These are phyloP conservation scores for Epithele typhae DNA, from an alignment of 768 basidiomycete species.

Conservation along the genomic window DNA sequence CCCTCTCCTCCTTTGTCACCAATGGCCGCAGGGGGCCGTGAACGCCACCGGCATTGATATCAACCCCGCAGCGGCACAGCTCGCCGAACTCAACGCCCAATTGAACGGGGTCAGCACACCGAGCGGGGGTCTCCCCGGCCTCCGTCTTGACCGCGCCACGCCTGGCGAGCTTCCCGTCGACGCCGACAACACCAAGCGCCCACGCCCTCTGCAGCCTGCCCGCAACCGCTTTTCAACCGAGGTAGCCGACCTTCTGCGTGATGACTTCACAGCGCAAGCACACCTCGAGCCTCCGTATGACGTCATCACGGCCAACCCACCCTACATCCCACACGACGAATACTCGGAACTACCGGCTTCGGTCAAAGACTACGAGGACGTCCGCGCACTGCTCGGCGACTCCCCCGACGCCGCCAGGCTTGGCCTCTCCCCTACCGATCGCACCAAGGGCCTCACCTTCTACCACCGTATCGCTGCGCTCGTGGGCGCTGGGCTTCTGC, in stretches of 20 bases:
- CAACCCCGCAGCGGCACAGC: conserved; percentile 49
- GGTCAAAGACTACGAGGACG: conserved; percentile 79
- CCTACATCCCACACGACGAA: conserved; percentile 72
- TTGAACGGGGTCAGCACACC: conserved; percentile 19
- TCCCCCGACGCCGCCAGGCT: neutral
- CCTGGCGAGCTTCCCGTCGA: neutral
- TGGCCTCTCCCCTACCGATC: conserved; percentile 19
- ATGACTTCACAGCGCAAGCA: conserved; percentile 18
- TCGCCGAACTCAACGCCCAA: conserved; percentile 43
- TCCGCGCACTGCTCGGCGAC: conserved; percentile 76
- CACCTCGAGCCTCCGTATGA: conserved; percentile 47
- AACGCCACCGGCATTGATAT: conserved; percentile 66
- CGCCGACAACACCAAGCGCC: neutral
- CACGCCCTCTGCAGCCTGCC: neutral
- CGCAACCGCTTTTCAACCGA: conserved; percentile 34
- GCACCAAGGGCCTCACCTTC: conserved; percentile 52
- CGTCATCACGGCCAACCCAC: conserved; percentile 80
- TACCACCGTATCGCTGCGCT: conserved; percentile 70
- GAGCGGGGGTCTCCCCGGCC: no score
- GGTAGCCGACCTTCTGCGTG: conserved; percentile 39
- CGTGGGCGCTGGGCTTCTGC: conserved; percentile 49
- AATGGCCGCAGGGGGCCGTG: conserved; percentile 52
- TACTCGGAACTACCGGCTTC: conserved; percentile 61
- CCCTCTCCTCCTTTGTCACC: conserved; percentile 73
- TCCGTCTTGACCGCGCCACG: no score